These are phyloP conservation scores for Chaetomiaceae sp. DNA, from an alignment of 2,329 filamentous ascomycete species.

Conservation along the genomic window DNA sequence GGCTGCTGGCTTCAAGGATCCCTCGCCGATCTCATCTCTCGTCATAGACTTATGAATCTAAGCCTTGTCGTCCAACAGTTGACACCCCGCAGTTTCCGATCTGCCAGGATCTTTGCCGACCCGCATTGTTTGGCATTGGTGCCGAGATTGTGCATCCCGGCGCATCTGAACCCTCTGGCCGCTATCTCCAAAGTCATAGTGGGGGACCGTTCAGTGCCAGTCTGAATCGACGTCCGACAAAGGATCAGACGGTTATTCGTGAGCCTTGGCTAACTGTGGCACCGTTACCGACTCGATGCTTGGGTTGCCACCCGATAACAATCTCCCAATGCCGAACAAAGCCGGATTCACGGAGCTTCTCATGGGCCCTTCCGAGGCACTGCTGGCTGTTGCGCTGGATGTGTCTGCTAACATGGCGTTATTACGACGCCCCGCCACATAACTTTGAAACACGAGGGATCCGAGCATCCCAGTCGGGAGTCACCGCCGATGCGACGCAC, in stretches of 20 bases:
- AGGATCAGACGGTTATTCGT: no score
- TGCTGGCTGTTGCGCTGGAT: no score
- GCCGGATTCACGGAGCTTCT: no score
- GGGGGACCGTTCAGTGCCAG: no score
- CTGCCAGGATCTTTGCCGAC: neutral
- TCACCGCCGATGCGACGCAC: neutral
- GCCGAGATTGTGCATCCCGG: neutral
- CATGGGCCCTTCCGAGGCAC: no score
- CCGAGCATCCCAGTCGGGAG: neutral
- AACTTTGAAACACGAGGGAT: conserved; percentile 3
- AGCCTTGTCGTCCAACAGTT: neutral
- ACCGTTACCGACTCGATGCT: no score
- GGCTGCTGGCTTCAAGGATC: neutral
- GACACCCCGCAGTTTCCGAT: neutral
- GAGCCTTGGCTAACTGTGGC: no score
- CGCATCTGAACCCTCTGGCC: neutral
- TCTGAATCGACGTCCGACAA: no score
- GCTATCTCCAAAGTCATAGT: no score
- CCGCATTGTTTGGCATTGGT: neutral
- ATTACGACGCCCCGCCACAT: neutral
- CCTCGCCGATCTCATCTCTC: neutral
- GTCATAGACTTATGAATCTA: neutral
- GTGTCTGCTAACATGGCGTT: no score
- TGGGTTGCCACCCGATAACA: no score
- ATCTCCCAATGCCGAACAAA: no score